Evolutionary conservation across 2,329 filamentous ascomycete genomes (phyloP), one percentile per base, ranked within the genome.

Genomic region (Aureobasidium zeae): DNA sequence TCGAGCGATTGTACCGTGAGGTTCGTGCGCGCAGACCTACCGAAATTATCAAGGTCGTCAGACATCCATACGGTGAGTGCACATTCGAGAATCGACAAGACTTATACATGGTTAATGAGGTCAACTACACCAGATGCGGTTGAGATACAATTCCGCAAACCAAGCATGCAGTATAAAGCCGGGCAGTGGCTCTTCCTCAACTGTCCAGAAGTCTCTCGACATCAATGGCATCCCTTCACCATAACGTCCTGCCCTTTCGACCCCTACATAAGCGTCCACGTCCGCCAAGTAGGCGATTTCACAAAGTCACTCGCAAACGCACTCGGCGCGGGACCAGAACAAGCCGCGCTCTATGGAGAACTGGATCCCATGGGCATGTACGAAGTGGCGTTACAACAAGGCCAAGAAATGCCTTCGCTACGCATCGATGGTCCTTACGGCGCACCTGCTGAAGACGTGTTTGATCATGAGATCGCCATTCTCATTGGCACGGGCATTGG

Each of bases 191-290:
- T 96, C 26, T 96, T 96, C 71, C 73, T 98, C 48, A 89, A 96
- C 63, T 81, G 94, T 17, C 91, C 91, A 0, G 81, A 84, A 5
- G 78, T 98, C 43, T 94, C 86, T 51, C 77, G 73, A 55, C 81
- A 86, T 59, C 87, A 98, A 68, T 98, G 91, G 91, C 91, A 98
- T 66, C 91, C 91, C 1, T 98, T 96, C 62, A 98, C 91, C 58
- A 96, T 98, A 64, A 98, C 91, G 2, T 96, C 91, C 8, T 98
- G 91, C 65, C 91, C 91, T 4, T 91, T 86, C 58, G 91, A 98
- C 56, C 84, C 86, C 1, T 96, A 96, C 59, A 79, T 96, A 52
- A 94, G 86, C 28, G 76, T 98, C 21, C 91, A 98, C 63, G 81
- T 98, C 47, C 84, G 91, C 36, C 91, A 96, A 68, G 89, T 96